These are phyloP conservation scores for Nephromyces sp. DNA, from an alignment of 169 alveolate genomes.

Conservation along the genomic window DNA sequence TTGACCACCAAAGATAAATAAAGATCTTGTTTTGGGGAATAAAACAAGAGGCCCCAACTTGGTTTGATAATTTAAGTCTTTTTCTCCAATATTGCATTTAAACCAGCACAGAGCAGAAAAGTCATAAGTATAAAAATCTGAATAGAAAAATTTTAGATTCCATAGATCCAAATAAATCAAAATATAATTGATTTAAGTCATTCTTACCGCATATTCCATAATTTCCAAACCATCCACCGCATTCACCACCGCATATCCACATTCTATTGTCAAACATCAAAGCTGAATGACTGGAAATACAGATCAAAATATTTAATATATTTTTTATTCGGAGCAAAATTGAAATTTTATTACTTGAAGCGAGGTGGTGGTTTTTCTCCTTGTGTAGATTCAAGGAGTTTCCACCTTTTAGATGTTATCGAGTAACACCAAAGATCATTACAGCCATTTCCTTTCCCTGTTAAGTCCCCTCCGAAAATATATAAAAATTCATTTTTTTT, in stretches of 20 bases:
- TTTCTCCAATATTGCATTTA: conserved; percentile 13
- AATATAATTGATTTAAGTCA: no score
- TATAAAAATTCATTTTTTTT: neutral
- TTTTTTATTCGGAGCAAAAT: neutral
- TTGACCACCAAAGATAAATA: conserved; percentile 28
- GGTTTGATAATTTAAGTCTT: conserved; percentile 25
- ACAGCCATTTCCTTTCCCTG: conserved; percentile 4
- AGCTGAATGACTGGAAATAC: conserved; percentile 16
- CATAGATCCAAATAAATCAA: neutral
- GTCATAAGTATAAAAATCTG: conserved; percentile 29
- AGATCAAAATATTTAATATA: neutral
- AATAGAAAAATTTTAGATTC: neutral
- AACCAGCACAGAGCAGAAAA: conserved; percentile 20
- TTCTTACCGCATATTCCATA: conserved; percentile 14
- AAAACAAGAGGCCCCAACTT: conserved; percentile 17
- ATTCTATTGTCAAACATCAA: conserved; percentile 9
- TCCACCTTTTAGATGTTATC: neutral
- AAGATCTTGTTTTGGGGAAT: neutral
- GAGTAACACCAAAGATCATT: conserved; percentile 19
- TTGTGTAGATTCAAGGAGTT: neutral
- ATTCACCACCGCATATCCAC: conserved; percentile 18
- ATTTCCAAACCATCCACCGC: conserved; percentile 18
- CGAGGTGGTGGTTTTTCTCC: conserved; percentile 18
- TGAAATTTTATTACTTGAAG: conserved; percentile 9
- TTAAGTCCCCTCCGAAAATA: conserved; percentile 17